Conservation (phyloP, 2,329 filamentous ascomycete species). For the Colletotrichum sp. region DNA sequence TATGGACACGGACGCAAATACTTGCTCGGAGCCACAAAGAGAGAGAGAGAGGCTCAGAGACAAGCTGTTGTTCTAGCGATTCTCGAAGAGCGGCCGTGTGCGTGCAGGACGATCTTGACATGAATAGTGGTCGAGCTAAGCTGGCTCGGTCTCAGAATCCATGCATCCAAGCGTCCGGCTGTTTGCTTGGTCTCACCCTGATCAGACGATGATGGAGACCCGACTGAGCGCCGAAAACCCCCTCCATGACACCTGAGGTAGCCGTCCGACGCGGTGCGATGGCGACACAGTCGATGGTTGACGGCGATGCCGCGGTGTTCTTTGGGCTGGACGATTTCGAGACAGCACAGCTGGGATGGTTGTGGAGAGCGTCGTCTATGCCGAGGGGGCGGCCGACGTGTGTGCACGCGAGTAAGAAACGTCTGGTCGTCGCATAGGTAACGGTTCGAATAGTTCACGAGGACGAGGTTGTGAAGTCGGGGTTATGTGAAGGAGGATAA, state of each 20-base stretch:
- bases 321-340: background rate
- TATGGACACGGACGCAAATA: background rate
- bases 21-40: background rate
- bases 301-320: background rate
- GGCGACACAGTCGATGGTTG: background rate
- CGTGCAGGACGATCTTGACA: background rate
- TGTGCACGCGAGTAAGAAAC: background rate
- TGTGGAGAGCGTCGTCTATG: background rate
- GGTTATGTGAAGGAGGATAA: background rate
- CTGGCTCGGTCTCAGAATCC: slow-evolving; percentile 2
- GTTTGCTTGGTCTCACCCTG: background rate
- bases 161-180: slow-evolving; percentile 1
- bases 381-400: background rate
- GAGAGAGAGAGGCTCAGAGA: background rate
- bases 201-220: background rate
- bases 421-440: background rate
- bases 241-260: background rate
- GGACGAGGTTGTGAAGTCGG: background rate
- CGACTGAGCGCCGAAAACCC: background rate
- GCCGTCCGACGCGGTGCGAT: background rate
- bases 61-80: slow-evolving; percentile 8
- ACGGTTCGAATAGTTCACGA: background rate
- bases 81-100: slow-evolving; percentile 4
- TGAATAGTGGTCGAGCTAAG: slow-evolving; percentile 12
- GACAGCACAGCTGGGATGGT: background rate